Percentiles rank a stretch among this genome's conserved stretches.
Conservation (phyloP, 768 basidiomycete genomes). For the Galerina marginata region DNA sequence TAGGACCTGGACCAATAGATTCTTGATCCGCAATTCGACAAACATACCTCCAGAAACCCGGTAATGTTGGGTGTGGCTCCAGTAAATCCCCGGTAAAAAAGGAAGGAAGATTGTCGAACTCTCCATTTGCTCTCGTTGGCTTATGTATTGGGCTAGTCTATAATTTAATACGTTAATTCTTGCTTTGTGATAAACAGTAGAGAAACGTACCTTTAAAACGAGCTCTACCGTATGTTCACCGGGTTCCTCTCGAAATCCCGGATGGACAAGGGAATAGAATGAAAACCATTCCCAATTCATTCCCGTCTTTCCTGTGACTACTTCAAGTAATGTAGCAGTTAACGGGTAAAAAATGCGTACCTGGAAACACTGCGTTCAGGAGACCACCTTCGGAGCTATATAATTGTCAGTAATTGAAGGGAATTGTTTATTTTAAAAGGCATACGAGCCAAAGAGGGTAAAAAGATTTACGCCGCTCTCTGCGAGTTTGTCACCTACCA, state of each 20-base stretch:
- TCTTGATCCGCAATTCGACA: slow-evolving; percentile 4
- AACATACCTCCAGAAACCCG: slow-evolving; percentile 3
- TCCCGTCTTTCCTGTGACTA: background rate
- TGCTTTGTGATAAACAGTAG: background rate
- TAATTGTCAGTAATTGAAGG: background rate
- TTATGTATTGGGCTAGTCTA: slow-evolving; percentile 1
- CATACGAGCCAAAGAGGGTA: background rate
- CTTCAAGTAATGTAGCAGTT: background rate
- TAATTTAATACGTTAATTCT: background rate
- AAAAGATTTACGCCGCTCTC: background rate
- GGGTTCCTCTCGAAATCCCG: background rate
- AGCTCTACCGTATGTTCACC: background rate
- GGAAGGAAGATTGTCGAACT: background rate
- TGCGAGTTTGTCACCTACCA: slow-evolving; percentile 1
- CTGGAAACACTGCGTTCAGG: background rate
- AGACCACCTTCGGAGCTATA: slow-evolving; percentile 6
- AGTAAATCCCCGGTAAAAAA: slow-evolving; percentile 1
- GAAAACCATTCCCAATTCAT: background rate
- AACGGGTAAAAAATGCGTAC: background rate
- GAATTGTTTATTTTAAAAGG: background rate
- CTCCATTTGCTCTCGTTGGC: background rate
- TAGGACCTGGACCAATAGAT: background rate
- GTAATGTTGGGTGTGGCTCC: background rate
- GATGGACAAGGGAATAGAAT: background rate
- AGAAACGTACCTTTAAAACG: background rate